Conservation (phyloP, 805 yeast genomes). For the Hemisphaericaspora nanyangensis region DNA sequence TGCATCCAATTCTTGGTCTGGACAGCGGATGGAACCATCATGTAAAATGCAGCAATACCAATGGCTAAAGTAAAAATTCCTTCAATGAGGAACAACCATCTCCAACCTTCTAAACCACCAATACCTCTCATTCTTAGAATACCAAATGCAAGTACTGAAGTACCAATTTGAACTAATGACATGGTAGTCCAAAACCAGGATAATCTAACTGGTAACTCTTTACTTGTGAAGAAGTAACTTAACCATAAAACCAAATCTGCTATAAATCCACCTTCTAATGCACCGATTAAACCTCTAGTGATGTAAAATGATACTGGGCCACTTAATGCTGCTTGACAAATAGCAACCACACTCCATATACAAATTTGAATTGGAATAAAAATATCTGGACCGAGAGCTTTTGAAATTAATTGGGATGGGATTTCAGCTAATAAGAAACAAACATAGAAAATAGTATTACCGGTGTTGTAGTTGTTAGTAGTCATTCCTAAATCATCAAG, state of each 20-base stretch:
- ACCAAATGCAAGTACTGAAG: conserved; percentile 46
- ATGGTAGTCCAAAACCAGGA: conserved; percentile 40
- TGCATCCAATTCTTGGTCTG: conserved; percentile 47
- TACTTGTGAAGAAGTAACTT: conserved; percentile 59
- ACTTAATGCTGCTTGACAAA: conserved; percentile 36
- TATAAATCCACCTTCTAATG: conserved; percentile 67
- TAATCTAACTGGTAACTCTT: conserved; percentile 55
- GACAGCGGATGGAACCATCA: conserved; percentile 53
- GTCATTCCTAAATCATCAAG: conserved; percentile 48
- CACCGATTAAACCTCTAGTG: conserved; percentile 51
- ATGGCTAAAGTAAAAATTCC: conserved; percentile 52
- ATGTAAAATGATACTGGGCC: conserved; percentile 40
- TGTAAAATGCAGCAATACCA: conserved; percentile 40
- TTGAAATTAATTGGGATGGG: conserved; percentile 65
- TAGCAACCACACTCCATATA: conserved; percentile 55
- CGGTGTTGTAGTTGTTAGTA: conserved; percentile 58
- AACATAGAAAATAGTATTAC: conserved; percentile 50
- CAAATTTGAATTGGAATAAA: conserved; percentile 60
- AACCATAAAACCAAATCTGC: conserved; percentile 63
- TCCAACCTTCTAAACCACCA: conserved; percentile 51
- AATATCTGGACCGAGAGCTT: conserved; percentile 57
- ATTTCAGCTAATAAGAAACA: conserved; percentile 55
- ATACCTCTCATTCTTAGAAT: conserved; percentile 47
- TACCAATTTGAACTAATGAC: conserved; percentile 17
- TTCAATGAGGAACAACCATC: conserved; percentile 59